phyloP scores from a whole-genome alignment of 176 grass and related monocot species.

The Oryza coarctata region DNA sequence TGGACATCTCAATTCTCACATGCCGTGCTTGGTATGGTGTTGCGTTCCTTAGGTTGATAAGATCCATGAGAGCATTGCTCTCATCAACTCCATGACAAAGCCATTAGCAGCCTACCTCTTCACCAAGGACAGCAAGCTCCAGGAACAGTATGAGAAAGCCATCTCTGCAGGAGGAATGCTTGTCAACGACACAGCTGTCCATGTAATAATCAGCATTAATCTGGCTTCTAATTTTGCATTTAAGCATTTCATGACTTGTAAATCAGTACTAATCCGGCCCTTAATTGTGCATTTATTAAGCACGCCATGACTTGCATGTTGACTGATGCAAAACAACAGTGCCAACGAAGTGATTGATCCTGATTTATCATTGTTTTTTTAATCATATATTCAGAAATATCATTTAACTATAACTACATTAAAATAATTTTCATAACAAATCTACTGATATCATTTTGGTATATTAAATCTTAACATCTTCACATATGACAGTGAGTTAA shows the following conservation, averaged over 20 bases:
- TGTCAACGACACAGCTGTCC: constrained; percentile 63
- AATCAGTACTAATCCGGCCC: background rate
- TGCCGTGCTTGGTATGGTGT: background rate
- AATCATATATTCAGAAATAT: background rate
- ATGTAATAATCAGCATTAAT: constrained; percentile 37
- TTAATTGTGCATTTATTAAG: background rate
- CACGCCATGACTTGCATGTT: background rate
- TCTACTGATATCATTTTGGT: background rate
- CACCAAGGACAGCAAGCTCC: constrained; percentile 63
- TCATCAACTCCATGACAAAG: constrained; percentile 71
- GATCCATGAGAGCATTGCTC: constrained; percentile 63
- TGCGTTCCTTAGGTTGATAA: constrained; percentile 56
- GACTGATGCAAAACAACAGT: background rate
- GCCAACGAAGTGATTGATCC: background rate
- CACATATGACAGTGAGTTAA: no score
- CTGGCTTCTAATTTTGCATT: background rate
- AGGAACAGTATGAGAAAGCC: constrained; percentile 50
- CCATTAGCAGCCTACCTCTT: constrained; percentile 86
- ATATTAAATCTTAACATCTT: no score
- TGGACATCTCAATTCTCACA: background rate
- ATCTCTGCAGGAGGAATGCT: constrained; percentile 68
- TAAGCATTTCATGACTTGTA: background rate
- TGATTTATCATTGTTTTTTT: background rate
- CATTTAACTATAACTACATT: background rate
- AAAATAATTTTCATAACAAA: background rate